These are phyloP conservation scores for Platanthera zijinensis DNA, from an alignment of 106 monocot genomes.

Conservation along the genomic window DNA sequence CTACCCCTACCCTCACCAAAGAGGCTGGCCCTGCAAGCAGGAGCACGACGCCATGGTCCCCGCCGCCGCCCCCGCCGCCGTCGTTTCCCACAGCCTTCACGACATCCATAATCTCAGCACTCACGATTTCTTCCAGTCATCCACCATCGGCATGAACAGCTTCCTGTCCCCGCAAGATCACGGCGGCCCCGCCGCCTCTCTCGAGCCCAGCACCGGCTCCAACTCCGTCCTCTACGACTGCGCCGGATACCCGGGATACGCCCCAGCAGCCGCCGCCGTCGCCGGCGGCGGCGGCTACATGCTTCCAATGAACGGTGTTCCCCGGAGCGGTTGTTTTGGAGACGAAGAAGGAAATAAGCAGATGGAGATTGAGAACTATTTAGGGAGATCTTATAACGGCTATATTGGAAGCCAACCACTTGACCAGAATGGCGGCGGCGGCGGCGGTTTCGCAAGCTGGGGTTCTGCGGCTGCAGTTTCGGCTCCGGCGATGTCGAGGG, in stretches of 20 bases:
- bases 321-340: conserved; percentile 20
- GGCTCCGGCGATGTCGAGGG: conserved; percentile 11
- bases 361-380: conserved; percentile 29
- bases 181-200: conserved; percentile 4
- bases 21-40: conserved; percentile 69
- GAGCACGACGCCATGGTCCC: conserved; percentile 38
- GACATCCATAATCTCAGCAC: conserved; percentile 53
- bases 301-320: conserved; percentile 34
- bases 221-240: conserved; percentile 18
- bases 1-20: conserved; percentile 7
- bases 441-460: background rate
- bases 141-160: conserved; percentile 20
- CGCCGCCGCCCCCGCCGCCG: conserved; percentile 11
- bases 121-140: conserved; percentile 66
- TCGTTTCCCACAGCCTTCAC: conserved; percentile 29
- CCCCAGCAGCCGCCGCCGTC: conserved; percentile 14
- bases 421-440: conserved; percentile 4
- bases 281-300: conserved; percentile 11
- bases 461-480: conserved; percentile 1
- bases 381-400: conserved; percentile 22
- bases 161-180: conserved; percentile 27
- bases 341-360: conserved; percentile 29
- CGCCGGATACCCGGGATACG: conserved; percentile 12
- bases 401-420: conserved; percentile 26
- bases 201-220: conserved; percentile 71